Conservation (phyloP, 169 alveolate species). For the Plasmodium blacklocki region DNA sequence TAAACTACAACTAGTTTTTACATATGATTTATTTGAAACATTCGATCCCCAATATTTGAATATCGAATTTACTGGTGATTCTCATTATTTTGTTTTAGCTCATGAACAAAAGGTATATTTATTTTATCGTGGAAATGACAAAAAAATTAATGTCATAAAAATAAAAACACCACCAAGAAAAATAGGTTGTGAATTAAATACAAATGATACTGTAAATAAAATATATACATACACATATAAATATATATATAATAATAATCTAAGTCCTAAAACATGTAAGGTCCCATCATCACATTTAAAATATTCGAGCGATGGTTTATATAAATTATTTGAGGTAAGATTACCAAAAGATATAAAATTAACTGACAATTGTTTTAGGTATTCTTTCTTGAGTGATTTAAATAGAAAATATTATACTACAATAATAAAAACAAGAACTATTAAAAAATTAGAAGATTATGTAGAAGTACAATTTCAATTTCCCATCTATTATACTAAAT, state of each 20-base stretch:
- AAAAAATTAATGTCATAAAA: conserved; percentile 9
- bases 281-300: conserved; percentile 11
- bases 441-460: neutral
- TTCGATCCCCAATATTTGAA: conserved; percentile 10
- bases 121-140: conserved; percentile 1
- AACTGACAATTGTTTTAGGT: conserved; percentile 6
- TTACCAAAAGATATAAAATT: conserved; percentile 11
- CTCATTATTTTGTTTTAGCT: conserved; percentile 1
- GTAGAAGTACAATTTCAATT: conserved; percentile 17
- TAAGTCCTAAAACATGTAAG: conserved; percentile 1
- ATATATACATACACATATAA: conserved; percentile 11
- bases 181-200: conserved; percentile 22
- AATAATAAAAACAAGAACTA: neutral
- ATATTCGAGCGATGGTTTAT: conserved; percentile 12
- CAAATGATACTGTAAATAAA: conserved; percentile 4
- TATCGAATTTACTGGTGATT: neutral
- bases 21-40: conserved; percentile 14
- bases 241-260: neutral
- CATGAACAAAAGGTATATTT: conserved; percentile 5
- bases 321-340: conserved; percentile 13
- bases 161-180: conserved; percentile 17
- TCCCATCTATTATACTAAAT: conserved; percentile 11
- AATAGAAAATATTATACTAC: conserved; percentile 1
- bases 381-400: neutral
- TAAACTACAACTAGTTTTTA: neutral